A percentile compares a stretch with the other conserved stretches of the same genome.
phyloP scores from a whole-genome alignment of 768 basidiomycete genomes.

The Cyclocybe cylindracea region DNA sequence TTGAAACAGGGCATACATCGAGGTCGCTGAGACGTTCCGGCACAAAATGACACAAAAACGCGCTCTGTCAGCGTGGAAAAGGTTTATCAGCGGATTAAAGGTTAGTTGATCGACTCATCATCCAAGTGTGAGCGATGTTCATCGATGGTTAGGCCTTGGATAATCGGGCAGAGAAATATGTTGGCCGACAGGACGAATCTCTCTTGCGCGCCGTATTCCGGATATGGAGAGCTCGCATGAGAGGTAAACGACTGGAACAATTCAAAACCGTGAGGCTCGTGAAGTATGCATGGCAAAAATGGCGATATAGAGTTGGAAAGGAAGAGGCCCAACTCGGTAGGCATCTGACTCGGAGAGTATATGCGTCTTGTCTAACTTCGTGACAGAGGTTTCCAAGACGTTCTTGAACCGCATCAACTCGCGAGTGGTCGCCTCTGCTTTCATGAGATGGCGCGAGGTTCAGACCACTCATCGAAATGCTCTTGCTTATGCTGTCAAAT shows the following conservation, averaged over 20 bases:
- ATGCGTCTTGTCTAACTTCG: neutral
- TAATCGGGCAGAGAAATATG: slow-evolving; percentile 49
- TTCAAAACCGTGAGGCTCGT: slow-evolving; percentile 14
- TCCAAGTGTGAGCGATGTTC: neutral
- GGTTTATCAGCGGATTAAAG: slow-evolving; percentile 46
- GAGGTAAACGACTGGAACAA: slow-evolving; percentile 21
- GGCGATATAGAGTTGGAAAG: slow-evolving; percentile 18
- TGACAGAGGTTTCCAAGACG: slow-evolving; percentile 18
- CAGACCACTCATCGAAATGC: slow-evolving; percentile 21
- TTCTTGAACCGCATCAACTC: slow-evolving; percentile 16
- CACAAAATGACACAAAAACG: slow-evolving; percentile 39
- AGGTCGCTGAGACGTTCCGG: slow-evolving; percentile 11
- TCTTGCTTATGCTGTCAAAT: slow-evolving; percentile 18
- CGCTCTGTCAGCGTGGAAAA: slow-evolving; percentile 56
- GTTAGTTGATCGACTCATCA: slow-evolving; percentile 26
- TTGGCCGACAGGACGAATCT: slow-evolving; percentile 22
- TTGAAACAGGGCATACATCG: slow-evolving; percentile 3
- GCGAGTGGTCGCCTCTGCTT: slow-evolving; percentile 12
- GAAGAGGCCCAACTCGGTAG: slow-evolving; percentile 20
- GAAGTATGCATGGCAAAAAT: slow-evolving; percentile 18
- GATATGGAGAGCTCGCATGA: slow-evolving; percentile 30
- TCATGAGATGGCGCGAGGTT: slow-evolving; percentile 22
- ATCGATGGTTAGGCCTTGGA: slow-evolving; percentile 46
- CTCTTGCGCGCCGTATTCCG: slow-evolving; percentile 25
- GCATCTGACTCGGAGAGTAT: neutral